Evolutionary conservation across 805 yeast species (phyloP).

Genomic region (Ogataea nitratoaversa): DNA sequence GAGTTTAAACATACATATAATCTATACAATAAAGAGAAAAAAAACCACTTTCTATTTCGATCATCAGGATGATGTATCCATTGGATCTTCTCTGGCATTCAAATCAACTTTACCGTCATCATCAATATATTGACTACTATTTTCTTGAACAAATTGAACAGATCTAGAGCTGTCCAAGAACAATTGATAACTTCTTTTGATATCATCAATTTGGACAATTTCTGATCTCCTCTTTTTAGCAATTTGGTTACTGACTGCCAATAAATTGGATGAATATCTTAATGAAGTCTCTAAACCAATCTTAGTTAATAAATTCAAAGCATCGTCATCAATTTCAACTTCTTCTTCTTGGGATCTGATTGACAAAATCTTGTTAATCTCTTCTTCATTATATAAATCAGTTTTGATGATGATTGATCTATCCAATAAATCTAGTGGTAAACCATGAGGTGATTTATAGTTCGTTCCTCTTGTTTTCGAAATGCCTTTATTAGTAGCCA

Average conservation of each 20-base stretch:
- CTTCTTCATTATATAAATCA: constrained; percentile 78
- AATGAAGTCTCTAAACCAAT: constrained; percentile 77
- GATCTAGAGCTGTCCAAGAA: constrained; percentile 86
- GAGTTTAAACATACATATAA: background rate
- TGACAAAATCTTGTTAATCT: constrained; percentile 74
- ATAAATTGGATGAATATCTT: constrained; percentile 86
- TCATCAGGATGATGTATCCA: constrained; percentile 30
- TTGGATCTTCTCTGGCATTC: constrained; percentile 34
- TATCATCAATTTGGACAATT: constrained; percentile 58
- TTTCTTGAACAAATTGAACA: constrained; percentile 58
- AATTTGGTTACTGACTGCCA: constrained; percentile 86
- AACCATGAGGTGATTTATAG: constrained; percentile 91
- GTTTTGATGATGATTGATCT: constrained; percentile 90
- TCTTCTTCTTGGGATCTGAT: constrained; percentile 80
- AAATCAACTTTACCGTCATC: constrained; percentile 71
- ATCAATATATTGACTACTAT: constrained; percentile 58
- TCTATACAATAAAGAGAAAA: background rate
- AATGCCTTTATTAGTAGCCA: constrained; percentile 94
- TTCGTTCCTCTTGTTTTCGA: constrained; percentile 89
- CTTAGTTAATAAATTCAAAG: constrained; percentile 66
- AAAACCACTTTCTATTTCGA: background rate
- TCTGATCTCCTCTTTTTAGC: constrained; percentile 73
- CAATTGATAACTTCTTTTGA: constrained; percentile 77
- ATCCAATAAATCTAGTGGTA: constrained; percentile 92
- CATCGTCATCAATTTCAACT: constrained; percentile 60